These are phyloP conservation scores for Pinus albicaulis DNA, from an alignment of 75 land plant genomes.

Conservation along the genomic window DNA sequence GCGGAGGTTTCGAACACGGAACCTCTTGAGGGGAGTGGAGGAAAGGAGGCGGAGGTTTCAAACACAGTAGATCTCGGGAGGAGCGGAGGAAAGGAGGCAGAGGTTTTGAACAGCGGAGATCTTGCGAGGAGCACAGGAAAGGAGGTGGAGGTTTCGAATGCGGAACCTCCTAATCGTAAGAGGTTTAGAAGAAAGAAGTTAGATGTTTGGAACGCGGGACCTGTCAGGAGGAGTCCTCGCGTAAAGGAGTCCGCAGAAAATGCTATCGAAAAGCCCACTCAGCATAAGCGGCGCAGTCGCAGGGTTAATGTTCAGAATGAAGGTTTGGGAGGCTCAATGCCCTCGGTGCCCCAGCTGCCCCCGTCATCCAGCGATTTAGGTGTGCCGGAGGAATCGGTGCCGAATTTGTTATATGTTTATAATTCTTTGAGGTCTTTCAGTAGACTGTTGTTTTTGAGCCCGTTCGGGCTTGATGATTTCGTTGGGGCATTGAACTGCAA, in stretches of 20 bases:
- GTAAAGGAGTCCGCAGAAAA: neutral
- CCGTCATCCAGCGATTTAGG: conserved; percentile 57
- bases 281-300: neutral
- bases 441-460: conserved; percentile 68
- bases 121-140: neutral
- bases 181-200: conserved; percentile 7
- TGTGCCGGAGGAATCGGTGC: conserved; percentile 43
- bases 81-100: conserved; percentile 1
- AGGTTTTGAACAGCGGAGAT: conserved; percentile 25
- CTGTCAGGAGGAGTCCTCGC: conserved; percentile 40
- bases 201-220: neutral
- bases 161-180: neutral
- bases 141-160: conserved; percentile 11
- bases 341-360: conserved; percentile 47
- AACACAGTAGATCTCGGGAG: neutral
- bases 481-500: conserved; percentile 55
- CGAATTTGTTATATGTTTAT: conserved; percentile 72
- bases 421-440: conserved; percentile 81
- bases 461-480: conserved; percentile 76
- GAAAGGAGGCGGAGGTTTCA: neutral
- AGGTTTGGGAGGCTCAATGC: neutral
- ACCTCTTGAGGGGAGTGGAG: neutral
- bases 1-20: conserved; percentile 23
- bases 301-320: conserved; percentile 1
- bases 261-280: conserved; percentile 6